Evolutionary conservation across 129 eudicot genomes (phyloP).

Genomic region (sunflower (Helianthus annuus)): HanXRQr2.0-SUNRISE NC_035449.2:40534809-40535308

Average conservation of each 20-base stretch:
- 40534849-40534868: too few species aligned
- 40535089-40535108: constrained; percentile 37
- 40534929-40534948: constrained; percentile 11
- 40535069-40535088: constrained; percentile 50
- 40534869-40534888: too few species aligned
- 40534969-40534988: constrained; percentile 22
- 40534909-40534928: not conserved
- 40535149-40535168: constrained; percentile 67
- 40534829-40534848: too few species aligned
- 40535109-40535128: constrained; percentile 38
- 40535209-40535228: constrained; percentile 95
- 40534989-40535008: constrained; percentile 46
- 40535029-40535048: constrained; percentile 10
- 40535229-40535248: constrained; percentile 74
- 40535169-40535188: constrained; percentile 85
- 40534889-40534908: too few species aligned
- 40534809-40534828: too few species aligned
- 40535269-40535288: constrained; percentile 68
- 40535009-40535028: constrained; percentile 27
- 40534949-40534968: constrained; percentile 18
- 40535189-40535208: constrained; percentile 96
- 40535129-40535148: constrained; percentile 38
- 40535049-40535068: constrained; percentile 21
- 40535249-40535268: constrained; percentile 89
- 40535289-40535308: constrained; percentile 68